Base-by-base conservation (phyloP, 1,139 yeast genomes). In the Pichia sp. region DNA sequence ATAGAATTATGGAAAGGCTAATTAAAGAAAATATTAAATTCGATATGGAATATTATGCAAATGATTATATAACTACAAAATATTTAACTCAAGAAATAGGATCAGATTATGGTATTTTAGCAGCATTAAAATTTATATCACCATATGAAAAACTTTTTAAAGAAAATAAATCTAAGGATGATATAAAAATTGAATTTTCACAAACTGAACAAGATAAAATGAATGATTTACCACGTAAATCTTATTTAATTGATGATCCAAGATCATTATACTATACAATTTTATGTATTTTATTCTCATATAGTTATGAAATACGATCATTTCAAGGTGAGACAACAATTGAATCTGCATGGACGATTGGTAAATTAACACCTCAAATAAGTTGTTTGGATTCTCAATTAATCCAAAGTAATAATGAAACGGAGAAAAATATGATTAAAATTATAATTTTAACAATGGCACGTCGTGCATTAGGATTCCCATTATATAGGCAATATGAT, bases 281-380 rank as follows among this genome's bases (percentile, higher is more conserved):
- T 1, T 60, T 87, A 0, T 78, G 87, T 23, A 52, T 89, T 1
- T 57, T 92, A 23, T 92, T 85, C 63, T 80, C 86, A 0, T 83
- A 79, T 55, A 74, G 77, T 47, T 89, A 82, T 59, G 97, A 92
- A 51, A 61, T 73, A 41, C 68, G 96, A 34, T 85, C 84, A 43
- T 63, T 62, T 39, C 60, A 57, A 41, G 96, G 95, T 9, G 95
- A 85, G 24, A 78, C 80, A 43, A 87, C 80, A 23, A 80, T 84
- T 8, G 98, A 92, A 63, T 84, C 95, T 50, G 89, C 95, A 0
- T 92, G 97, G 98, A 82, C 94, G 0, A 74, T 92, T n/a, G 97
- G 97, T 2, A 87, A 83, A 56, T 61, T 92, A 31, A 68, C 81
- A 0, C 96, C 97, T 0, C 92, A 87, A 55, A 65, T 90, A 34